These are phyloP conservation scores for Albophoma yamanashiensis DNA, from an alignment of 2,329 filamentous ascomycete species.

Conservation along the genomic window DNA sequence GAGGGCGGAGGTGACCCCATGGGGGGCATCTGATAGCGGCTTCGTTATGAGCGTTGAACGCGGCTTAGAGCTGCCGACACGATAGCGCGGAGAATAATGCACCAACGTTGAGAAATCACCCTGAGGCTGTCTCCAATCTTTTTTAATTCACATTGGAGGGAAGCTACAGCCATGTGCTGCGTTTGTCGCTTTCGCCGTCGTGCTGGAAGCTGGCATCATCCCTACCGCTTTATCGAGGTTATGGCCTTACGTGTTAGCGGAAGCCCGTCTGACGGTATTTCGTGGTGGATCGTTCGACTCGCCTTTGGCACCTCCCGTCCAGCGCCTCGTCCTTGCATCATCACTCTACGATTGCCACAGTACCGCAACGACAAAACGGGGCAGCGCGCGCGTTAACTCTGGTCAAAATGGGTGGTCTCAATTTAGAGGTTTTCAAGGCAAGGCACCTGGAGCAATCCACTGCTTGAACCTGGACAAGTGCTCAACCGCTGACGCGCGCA, in stretches of 20 bases:
- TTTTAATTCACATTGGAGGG: background rate
- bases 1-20: background rate
- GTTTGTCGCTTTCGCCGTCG: background rate
- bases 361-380: background rate
- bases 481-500: slow-evolving; percentile 22
- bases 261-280: background rate
- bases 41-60: background rate
- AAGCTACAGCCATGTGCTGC: background rate
- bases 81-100: background rate
- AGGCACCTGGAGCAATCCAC: slow-evolving; percentile 4
- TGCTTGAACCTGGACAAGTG: background rate
- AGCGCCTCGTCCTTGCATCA: background rate
- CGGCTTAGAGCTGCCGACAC: background rate
- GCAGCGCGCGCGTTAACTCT: background rate
- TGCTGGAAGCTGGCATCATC: too few species aligned
- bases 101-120: background rate
- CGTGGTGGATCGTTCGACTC: background rate
- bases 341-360: background rate
- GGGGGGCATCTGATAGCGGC: background rate
- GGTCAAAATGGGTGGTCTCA: slow-evolving; percentile 62
- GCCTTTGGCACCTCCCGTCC: slow-evolving; percentile 1
- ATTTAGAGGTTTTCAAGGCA: slow-evolving; percentile 94
- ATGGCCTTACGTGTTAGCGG: background rate
- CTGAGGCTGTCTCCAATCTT: background rate
- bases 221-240: slow-evolving; percentile 11